phyloP scores from a whole-genome alignment of 208 protist species.

The Wallacemonas sp. region DNA sequence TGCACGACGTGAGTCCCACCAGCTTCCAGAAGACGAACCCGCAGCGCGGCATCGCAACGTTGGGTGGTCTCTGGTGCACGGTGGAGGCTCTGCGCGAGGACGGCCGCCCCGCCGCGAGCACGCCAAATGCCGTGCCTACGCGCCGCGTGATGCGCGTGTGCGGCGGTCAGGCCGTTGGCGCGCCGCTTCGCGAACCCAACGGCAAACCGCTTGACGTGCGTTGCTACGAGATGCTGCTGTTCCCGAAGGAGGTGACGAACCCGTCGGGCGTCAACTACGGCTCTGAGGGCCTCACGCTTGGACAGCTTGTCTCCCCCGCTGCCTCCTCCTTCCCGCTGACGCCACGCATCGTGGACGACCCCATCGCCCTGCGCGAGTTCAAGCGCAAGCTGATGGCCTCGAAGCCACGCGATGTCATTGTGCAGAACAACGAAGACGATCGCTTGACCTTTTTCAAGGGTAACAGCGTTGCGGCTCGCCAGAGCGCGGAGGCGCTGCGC shows the following conservation, averaged over 20 bases:
- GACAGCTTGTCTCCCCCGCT: constrained; percentile 56
- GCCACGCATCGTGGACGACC: constrained; percentile 56
- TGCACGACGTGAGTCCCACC: constrained; percentile 1
- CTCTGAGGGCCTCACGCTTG: constrained; percentile 54
- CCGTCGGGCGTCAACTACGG: constrained; percentile 56
- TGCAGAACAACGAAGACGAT: constrained; percentile 58
- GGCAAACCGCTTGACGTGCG: constrained; percentile 41
- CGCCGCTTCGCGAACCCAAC: constrained; percentile 19
- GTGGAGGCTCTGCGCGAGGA: constrained; percentile 50
- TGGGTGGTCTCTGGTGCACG: constrained; percentile 77
- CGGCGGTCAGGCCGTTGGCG: constrained; percentile 49
- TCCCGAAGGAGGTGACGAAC: constrained; percentile 50
- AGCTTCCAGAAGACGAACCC: constrained; percentile 14
- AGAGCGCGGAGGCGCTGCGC: not conserved
- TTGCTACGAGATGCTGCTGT: constrained; percentile 77
- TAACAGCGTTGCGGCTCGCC: not conserved
- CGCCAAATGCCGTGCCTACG: constrained; percentile 15
- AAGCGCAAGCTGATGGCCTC: constrained; percentile 52
- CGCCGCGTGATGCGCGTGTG: constrained; percentile 80
- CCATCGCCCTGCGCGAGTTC: constrained; percentile 54
- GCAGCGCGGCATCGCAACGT: constrained; percentile 38
- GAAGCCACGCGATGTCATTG: constrained; percentile 31
- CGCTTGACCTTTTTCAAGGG: constrained; percentile 35
- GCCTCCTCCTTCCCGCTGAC: constrained; percentile 68
- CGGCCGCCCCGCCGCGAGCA: constrained; percentile 27